Evolutionary conservation across 768 basidiomycete genomes (phyloP).

Genomic region (Xerocomellus chrysenteron): DNA sequence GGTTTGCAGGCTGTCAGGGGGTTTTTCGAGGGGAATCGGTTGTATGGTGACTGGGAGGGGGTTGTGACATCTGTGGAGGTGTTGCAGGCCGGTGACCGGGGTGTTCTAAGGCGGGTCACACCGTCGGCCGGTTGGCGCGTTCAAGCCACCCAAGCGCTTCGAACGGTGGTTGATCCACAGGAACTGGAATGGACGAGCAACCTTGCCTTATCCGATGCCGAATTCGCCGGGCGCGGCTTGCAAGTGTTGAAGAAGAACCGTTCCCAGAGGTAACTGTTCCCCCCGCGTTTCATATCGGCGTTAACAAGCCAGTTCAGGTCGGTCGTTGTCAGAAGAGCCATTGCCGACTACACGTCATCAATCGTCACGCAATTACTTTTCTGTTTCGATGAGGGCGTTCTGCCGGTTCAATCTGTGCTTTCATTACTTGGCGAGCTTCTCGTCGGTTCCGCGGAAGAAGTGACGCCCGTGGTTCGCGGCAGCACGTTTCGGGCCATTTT

Average conservation of each 20-base stretch:
- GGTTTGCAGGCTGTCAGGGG: conserved; percentile 22
- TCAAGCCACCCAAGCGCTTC: conserved; percentile 29
- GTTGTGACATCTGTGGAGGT: conserved; percentile 15
- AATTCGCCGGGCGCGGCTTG: conserved; percentile 45
- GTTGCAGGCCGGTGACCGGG: neutral
- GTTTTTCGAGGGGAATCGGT: conserved; percentile 18
- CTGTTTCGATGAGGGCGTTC: conserved; percentile 2
- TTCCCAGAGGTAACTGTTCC: conserved; percentile 39
- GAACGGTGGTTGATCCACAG: conserved; percentile 46
- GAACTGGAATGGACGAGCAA: conserved; percentile 57
- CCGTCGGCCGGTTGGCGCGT: conserved; percentile 18
- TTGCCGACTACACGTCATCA: conserved; percentile 24
- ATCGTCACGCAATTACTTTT: conserved; percentile 12
- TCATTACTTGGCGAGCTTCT: conserved; percentile 39
- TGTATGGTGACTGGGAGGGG: conserved; percentile 14
- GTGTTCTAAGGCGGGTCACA: neutral
- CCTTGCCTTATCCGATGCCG: conserved; percentile 38
- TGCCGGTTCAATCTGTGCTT: conserved; percentile 34
- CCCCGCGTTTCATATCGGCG: neutral
- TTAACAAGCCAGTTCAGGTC: conserved; percentile 17
- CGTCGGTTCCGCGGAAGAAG: conserved; percentile 46
- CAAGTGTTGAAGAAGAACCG: conserved; percentile 42
- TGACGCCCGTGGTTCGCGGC: conserved; percentile 46
- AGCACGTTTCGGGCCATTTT: conserved; percentile 42
- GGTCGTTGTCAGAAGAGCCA: conserved; percentile 13